These are phyloP conservation scores for Blastomyces gilchristii DNA, from an alignment of 2,329 filamentous ascomycete genomes.

Conservation along the genomic window DNA sequence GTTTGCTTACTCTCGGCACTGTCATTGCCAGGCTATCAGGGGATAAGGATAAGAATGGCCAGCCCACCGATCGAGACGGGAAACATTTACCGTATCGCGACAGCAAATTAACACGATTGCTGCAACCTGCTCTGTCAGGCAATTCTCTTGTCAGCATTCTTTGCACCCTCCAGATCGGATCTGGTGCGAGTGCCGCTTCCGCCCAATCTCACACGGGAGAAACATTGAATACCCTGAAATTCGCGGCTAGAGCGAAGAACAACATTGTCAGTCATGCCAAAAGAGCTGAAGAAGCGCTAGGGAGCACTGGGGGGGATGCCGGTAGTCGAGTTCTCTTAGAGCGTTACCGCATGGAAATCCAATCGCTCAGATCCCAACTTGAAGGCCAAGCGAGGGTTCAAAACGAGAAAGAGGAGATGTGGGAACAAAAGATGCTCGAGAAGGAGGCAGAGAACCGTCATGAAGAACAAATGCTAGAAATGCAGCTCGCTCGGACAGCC, in stretches of 20 bases:
- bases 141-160: slow-evolving; percentile 94
- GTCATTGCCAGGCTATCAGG: slow-evolving; percentile 91
- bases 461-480: slow-evolving; percentile 95
- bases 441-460: slow-evolving; percentile 76
- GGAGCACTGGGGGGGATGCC: slow-evolving; percentile 64
- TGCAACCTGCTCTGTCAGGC: slow-evolving; percentile 86
- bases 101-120: slow-evolving; percentile 86
- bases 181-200: slow-evolving; percentile 58
- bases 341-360: slow-evolving; percentile 86
- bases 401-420: slow-evolving; percentile 44
- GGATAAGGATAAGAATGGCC: slow-evolving; percentile 70
- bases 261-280: slow-evolving; percentile 97
- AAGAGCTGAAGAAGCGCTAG: slow-evolving; percentile 79
- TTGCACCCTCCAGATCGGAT: slow-evolving; percentile 88
- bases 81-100: slow-evolving; percentile 95
- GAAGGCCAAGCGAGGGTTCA: slow-evolving; percentile 66
- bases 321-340: slow-evolving; percentile 80
- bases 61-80: slow-evolving; percentile 64
- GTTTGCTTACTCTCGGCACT: slow-evolving; percentile 83
- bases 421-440: slow-evolving; percentile 52
- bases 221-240: slow-evolving; percentile 92
- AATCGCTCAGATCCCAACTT: slow-evolving; percentile 67
- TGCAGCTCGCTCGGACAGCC: slow-evolving; percentile 91
- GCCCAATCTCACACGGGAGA: slow-evolving; percentile 70
- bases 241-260: slow-evolving; percentile 92